phyloP scores from a whole-genome alignment of 495 filamentous ascomycete species.

The Mytilinidion resinicola region DNA sequence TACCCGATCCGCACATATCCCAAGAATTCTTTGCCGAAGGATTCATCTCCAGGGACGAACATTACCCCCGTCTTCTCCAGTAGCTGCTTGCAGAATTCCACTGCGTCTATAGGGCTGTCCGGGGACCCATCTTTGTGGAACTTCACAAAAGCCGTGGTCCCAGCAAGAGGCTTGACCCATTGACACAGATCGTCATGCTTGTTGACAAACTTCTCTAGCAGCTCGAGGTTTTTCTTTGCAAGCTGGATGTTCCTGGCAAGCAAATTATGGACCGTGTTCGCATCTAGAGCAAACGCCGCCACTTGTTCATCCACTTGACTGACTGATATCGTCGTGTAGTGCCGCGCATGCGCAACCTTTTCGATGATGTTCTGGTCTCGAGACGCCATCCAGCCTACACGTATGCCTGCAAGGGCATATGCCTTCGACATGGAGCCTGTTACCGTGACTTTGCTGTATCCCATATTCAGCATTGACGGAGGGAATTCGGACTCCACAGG shows the following conservation, averaged over 20 bases:
- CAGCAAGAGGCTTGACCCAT: constrained; percentile 73
- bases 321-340: constrained; percentile 85
- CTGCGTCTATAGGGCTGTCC: constrained; percentile 51
- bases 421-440: constrained; percentile 85
- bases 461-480: constrained; percentile 62
- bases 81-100: constrained; percentile 62
- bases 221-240: constrained; percentile 60
- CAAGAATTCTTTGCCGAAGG: constrained; percentile 72
- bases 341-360: constrained; percentile 56
- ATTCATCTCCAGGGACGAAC: constrained; percentile 67
- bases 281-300: constrained; percentile 65
- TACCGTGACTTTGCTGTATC: constrained; percentile 62
- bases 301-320: constrained; percentile 75
- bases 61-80: constrained; percentile 68
- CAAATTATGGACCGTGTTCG: constrained; percentile 57
- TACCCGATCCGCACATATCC: constrained; percentile 79
- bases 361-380: constrained; percentile 58
- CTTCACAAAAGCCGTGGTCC: constrained; percentile 75
- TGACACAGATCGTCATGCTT: constrained; percentile 55
- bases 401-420: constrained; percentile 76
- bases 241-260: constrained; percentile 64
- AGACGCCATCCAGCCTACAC: constrained; percentile 77
- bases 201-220: constrained; percentile 64
- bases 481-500: constrained; percentile 54
- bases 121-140: constrained; percentile 59